Base-by-base conservation (phyloP, 768 basidiomycete genomes). In the Agaricus sinodeliciosus region DNA sequence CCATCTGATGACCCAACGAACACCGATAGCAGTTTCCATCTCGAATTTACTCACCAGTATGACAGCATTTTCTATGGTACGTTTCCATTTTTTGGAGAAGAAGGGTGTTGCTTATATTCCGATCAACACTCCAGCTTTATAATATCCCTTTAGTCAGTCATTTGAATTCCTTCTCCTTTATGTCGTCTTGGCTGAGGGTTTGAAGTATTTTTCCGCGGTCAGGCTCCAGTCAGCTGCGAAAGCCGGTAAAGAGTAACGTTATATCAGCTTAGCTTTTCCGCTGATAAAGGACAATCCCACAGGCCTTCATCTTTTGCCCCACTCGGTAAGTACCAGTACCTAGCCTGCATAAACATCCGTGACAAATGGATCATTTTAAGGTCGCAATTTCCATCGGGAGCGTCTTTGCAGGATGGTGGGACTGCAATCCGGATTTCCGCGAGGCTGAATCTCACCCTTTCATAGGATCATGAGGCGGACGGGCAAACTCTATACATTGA, bases 271-370 rank as follows among this genome's bases (percentile, higher is more conserved):
- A 41, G 48, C 27, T 22, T 54, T 54, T 45, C 48, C 53, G 42
- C 54, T 19, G 49, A 35, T 47, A 60, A 40, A 59, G 54, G 51
- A 31, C 58, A 57, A 37, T 58, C 43, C 39, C 57, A 58, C 60
- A 90, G 89, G 90, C 26, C 72, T 88, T 26, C 94, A 94, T 70
- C 70, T 99, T 18, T 70, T 98, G 35, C 93, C 94, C 19, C 94
- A 95, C 69, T 91, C 90, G 34, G 87, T 92, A 69, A 67, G 83
- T 60, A 44, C 45, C 40, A 28, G 40, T 22, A 44, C 41, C 34
- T 45, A 31, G 44, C 57, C 25, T 53, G 49, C 51, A 25, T 46
- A 57, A 39, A 59, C 49, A 53, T 31, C 37, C 43, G 57, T 59
- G 58, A 49, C 52, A 60, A 51, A 52, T 57, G 51, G 55, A 60